These are phyloP conservation scores for Suhomyces guaymorum DNA, from an alignment of 1,139 yeast genomes.

Conservation along the genomic window DNA sequence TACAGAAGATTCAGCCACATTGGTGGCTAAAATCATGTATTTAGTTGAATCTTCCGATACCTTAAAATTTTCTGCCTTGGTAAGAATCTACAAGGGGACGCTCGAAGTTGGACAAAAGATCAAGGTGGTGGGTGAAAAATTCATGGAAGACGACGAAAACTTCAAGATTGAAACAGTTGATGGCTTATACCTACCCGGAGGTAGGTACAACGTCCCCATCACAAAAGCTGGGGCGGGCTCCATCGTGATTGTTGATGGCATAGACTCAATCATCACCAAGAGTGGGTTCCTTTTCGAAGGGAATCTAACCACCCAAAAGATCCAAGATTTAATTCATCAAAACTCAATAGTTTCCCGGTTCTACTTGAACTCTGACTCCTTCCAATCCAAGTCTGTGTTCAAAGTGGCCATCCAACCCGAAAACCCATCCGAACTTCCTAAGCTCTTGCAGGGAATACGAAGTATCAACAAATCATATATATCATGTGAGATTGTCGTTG, in stretches of 20 bases:
- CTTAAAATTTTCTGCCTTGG: conserved; percentile 51
- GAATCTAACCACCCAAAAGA: conserved; percentile 10
- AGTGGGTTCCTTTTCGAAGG: conserved; percentile 54
- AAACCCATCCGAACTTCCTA: conserved; percentile 76
- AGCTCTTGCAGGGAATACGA: conserved; percentile 66
- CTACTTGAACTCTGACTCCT: conserved; percentile 1
- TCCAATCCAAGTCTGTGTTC: conserved; percentile 39
- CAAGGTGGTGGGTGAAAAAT: conserved; percentile 59
- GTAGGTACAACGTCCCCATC: conserved; percentile 65
- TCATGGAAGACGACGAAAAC: conserved; percentile 54
- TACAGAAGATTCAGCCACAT: neutral
- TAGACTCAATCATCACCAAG: conserved; percentile 56
- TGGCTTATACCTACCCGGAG: conserved; percentile 63
- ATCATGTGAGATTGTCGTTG: conserved; percentile 67
- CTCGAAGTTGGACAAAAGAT: conserved; percentile 50
- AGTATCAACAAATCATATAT: conserved; percentile 64
- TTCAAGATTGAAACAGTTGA: conserved; percentile 46
- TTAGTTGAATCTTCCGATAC: conserved; percentile 56
- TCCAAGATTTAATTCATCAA: too few species aligned
- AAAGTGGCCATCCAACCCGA: conserved; percentile 84
- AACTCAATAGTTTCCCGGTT: too few species aligned
- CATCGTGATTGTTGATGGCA: conserved; percentile 66
- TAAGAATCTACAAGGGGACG: conserved; percentile 63
- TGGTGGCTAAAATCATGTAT: conserved; percentile 61
- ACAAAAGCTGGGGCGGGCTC: conserved; percentile 61